These are phyloP conservation scores for Pulveroboletus ravenelii DNA, from an alignment of 768 basidiomycete species.

Conservation along the genomic window DNA sequence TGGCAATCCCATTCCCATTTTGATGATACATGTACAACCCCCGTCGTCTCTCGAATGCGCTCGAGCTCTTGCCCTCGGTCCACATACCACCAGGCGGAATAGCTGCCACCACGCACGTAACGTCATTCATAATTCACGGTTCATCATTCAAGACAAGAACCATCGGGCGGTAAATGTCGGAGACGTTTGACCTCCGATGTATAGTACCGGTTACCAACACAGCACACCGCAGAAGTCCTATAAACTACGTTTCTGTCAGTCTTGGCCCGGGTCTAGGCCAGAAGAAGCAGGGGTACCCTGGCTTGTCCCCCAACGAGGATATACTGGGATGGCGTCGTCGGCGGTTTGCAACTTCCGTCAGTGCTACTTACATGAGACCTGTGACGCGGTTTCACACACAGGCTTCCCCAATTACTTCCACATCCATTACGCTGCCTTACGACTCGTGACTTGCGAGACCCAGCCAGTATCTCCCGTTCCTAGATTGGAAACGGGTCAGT, in stretches of 20 bases:
- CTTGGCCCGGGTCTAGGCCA: conserved; percentile 7
- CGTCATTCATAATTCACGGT: background rate
- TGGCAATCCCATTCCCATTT: no score
- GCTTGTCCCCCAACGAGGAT: background rate
- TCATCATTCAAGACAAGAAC: background rate
- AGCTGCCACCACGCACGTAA: background rate
- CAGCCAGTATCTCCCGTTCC: background rate
- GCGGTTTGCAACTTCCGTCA: conserved; percentile 17
- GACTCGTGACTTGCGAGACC: background rate
- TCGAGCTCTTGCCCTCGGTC: background rate
- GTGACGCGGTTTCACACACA: background rate
- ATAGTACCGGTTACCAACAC: conserved; percentile 9
- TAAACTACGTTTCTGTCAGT: background rate
- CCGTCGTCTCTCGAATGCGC: no score
- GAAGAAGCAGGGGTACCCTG: background rate
- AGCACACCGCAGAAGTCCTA: background rate
- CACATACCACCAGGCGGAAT: background rate
- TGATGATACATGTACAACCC: no score
- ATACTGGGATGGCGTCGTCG: conserved; percentile 12
- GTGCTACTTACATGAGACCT: conserved; percentile 9
- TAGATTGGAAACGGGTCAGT: conserved; percentile 11
- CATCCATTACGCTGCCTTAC: background rate
- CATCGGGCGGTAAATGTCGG: conserved; percentile 23
- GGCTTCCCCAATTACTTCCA: conserved; percentile 1
- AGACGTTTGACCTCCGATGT: conserved; percentile 20